Evolutionary conservation across 192 early-diverging fungal genomes (phyloP).

Genomic region (Entophlyctis helioformis): DNA sequence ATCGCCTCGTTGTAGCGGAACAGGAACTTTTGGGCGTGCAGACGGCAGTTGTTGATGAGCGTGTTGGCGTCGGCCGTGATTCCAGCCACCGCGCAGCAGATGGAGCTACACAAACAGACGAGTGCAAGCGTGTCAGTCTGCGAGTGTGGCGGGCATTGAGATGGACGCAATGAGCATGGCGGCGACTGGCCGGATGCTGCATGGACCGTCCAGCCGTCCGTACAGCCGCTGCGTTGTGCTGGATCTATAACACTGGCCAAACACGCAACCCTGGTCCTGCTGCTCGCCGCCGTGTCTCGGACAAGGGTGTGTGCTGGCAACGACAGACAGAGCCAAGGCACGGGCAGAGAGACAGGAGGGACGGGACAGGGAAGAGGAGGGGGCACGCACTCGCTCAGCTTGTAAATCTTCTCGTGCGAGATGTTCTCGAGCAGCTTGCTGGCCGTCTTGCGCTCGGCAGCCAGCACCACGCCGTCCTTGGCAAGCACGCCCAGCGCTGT

Average conservation of each 20-base stretch:
- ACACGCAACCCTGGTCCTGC: too few species aligned
- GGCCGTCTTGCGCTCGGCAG: constrained; percentile 91
- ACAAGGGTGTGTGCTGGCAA: too few species aligned
- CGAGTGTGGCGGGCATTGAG: too few species aligned
- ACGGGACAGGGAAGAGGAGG: too few species aligned
- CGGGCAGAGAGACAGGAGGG: not conserved
- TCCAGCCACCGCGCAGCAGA: constrained; percentile 91
- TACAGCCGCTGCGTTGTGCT: too few species aligned
- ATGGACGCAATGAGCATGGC: not conserved
- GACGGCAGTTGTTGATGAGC: constrained; percentile 78
- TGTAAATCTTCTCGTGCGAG: constrained; percentile 89
- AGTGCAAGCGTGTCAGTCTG: not conserved
- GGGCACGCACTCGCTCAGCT: constrained; percentile 70
- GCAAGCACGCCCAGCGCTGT: constrained; percentile 86
- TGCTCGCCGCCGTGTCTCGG: too few species aligned
- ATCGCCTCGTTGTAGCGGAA: constrained; percentile 84
- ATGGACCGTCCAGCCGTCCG: too few species aligned
- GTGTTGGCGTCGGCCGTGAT: constrained; percentile 95
- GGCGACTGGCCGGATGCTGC: too few species aligned
- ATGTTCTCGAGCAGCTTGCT: constrained; percentile 86
- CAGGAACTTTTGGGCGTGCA: constrained; percentile 79
- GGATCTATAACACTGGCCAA: too few species aligned
- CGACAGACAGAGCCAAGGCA: not conserved
- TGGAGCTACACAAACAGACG: constrained; percentile 39
- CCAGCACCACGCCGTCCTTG: constrained; percentile 89